phyloP scores from a whole-genome alignment of 2,329 filamentous ascomycete species.

The Colletotrichum trifolii region DNA sequence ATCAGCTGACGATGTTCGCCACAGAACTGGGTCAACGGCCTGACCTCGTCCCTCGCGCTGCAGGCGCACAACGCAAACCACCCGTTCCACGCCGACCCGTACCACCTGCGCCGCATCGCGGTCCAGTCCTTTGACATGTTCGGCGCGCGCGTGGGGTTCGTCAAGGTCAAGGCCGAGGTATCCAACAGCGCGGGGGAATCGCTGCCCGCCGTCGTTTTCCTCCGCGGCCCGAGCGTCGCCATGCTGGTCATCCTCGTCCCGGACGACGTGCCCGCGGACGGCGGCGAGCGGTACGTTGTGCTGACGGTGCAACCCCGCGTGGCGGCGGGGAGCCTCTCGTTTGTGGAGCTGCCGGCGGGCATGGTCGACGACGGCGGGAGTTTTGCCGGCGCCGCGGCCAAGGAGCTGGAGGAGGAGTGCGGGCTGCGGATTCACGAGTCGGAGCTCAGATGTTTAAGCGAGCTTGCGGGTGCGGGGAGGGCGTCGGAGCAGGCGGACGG shows the following conservation, averaged over 20 bases:
- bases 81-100: conserved; percentile 66
- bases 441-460: conserved; percentile 62
- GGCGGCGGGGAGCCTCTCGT: conserved; percentile 63
- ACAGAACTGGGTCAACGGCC: conserved; percentile 61
- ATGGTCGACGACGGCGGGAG: conserved; percentile 66
- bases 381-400: conserved; percentile 68
- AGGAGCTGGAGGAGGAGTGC: conserved; percentile 71
- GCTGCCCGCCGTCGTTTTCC: conserved; percentile 65
- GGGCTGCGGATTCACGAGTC: conserved; percentile 61
- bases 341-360: conserved; percentile 68
- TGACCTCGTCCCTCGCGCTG: conserved; percentile 58
- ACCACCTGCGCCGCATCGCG: conserved; percentile 60
- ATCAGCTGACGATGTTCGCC: conserved; percentile 10
- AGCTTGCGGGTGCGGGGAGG: conserved; percentile 52
- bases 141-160: conserved; percentile 61
- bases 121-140: conserved; percentile 67
- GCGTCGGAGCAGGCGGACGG: conserved; percentile 40
- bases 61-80: conserved; percentile 55
- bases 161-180: conserved; percentile 64
- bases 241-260: conserved; percentile 69
- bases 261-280: conserved; percentile 54
- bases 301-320: conserved; percentile 70
- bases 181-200: conserved; percentile 58
- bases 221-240: conserved; percentile 70
- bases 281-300: conserved; percentile 64